Evolutionary conservation across 2,329 filamentous ascomycete species (phyloP).

Genomic region (Epichloe coenophiala): DNA sequence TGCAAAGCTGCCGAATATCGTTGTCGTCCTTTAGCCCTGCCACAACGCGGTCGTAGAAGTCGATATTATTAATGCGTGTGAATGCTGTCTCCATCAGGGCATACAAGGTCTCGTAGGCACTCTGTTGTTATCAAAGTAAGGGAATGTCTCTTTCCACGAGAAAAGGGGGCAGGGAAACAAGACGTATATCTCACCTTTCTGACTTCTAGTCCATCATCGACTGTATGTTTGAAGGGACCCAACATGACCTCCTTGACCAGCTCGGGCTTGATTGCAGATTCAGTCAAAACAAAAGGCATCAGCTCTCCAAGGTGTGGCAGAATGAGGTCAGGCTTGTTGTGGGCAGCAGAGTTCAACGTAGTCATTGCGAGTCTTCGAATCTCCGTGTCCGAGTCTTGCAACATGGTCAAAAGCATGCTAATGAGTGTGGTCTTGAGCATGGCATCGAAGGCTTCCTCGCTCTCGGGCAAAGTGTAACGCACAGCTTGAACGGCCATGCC

Average conservation of each 20-base stretch:
- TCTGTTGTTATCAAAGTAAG: constrained; percentile 30
- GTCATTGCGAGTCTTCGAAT: constrained; percentile 87
- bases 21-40: constrained; percentile 85
- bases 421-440: constrained; percentile 67
- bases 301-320: constrained; percentile 68
- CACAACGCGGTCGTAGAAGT: constrained; percentile 80
- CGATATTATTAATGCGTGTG: constrained; percentile 62
- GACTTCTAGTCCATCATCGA: constrained; percentile 89
- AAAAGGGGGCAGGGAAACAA: background rate
- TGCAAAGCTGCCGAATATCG: constrained; percentile 88
- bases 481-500: constrained; percentile 90
- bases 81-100: constrained; percentile 85
- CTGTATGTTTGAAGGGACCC: constrained; percentile 94
- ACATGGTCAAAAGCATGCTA: constrained; percentile 76
- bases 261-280: constrained; percentile 78
- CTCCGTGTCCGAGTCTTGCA: constrained; percentile 72
- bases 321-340: constrained; percentile 87
- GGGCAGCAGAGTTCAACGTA: constrained; percentile 83
- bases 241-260: constrained; percentile 88
- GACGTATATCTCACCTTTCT: constrained; percentile 54
- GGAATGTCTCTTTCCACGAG: background rate
- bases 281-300: constrained; percentile 71
- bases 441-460: constrained; percentile 69
- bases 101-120: constrained; percentile 91
- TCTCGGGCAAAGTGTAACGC: constrained; percentile 85